Base-by-base conservation (phyloP, 2,329 filamentous ascomycete species). In the Colletotrichum orchidophilum region DNA sequence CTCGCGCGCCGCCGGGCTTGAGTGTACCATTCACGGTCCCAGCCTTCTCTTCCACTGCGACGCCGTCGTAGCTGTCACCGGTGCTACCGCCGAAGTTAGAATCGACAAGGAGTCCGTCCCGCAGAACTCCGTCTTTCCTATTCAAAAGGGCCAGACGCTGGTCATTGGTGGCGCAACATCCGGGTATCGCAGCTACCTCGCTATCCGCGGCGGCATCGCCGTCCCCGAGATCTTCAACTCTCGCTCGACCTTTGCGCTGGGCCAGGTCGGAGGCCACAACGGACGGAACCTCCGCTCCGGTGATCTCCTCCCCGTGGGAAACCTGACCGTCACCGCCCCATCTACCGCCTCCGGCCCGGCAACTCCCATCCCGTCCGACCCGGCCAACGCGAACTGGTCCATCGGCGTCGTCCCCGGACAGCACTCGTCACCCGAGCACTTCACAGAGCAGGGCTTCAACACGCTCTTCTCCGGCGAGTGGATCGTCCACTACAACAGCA, bases 401-500 rank as follows among this genome's bases (percentile, higher is more conserved):
- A 76, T 84, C 12, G 74, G 76, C 31, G 82, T 80, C 2, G 74
- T 84, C 7, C 81, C 80, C 1, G 82, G 83, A 0, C 83, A 82
- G 0, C 81, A 84, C 21, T 80, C 80, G 1, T 77, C 81, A 1
- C 78, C 80, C 2, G 81, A 83, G 60, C 80, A 80, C 57, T 81
- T 83, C 66, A 81, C 81, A 11, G 24, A 72, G 3, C 75, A 78
- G 3, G 78, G 81, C 1, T 74, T 78, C 13, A 70, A 74, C 3
- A 73, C 73, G 1, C 71, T 83, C 5, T 84, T 81, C 50, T 73
- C 75, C 0, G 78, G 75, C 6, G 75, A 79, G 4, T 85, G 82
- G 82, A 77, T 73, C 6, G 79, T 84, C 2, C 79, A 82, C 12
- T 79, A 83, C 74, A 84, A 84, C 66, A 82, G 80, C 58, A 83